Conservation (phyloP, 2,329 filamentous ascomycete species). For the Talaromyces sp. region DNA sequence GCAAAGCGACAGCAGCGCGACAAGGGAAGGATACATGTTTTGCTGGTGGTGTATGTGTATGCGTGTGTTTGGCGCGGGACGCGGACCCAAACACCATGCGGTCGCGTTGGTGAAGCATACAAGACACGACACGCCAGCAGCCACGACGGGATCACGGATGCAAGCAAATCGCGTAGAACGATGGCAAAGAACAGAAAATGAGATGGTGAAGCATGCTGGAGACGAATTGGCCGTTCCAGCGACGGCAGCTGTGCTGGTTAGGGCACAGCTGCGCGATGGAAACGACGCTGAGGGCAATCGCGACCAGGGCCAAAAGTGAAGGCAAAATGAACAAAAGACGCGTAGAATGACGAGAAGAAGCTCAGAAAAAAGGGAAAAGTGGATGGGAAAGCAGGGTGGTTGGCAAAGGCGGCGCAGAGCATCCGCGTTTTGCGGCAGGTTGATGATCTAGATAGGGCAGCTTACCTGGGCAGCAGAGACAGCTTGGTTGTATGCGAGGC, state of each 20-base stretch:
- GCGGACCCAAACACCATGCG: slow-evolving; percentile 10
- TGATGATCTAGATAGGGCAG: slow-evolving; percentile 24
- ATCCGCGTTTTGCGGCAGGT: slow-evolving; percentile 11
- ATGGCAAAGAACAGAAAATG: background rate
- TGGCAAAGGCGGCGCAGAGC: slow-evolving; percentile 17
- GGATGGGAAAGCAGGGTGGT: slow-evolving; percentile 18
- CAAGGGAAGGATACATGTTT: background rate
- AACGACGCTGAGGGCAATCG: slow-evolving; percentile 8
- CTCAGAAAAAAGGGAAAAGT: slow-evolving; percentile 10
- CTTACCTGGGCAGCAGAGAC: slow-evolving; percentile 30
- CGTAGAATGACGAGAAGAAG: slow-evolving; percentile 10
- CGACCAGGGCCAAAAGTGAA: slow-evolving; percentile 19
- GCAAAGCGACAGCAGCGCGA: background rate
- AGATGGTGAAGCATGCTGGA: background rate
- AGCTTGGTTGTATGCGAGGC: slow-evolving; percentile 32
- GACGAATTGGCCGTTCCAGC: background rate
- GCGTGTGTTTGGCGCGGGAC: slow-evolving; percentile 5
- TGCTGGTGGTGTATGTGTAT: background rate
- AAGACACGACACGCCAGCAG: background rate
- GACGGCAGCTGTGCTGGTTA: background rate
- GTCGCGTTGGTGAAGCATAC: slow-evolving; percentile 7
- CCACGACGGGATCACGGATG: background rate
- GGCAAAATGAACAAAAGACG: slow-evolving; percentile 19
- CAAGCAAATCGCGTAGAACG: background rate
- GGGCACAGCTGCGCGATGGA: background rate